Evolutionary conservation across 2,329 filamentous ascomycete genomes (phyloP), one percentile per base, ranked within the genome.

Genomic region (Furcasterigmium furcatum): DNA sequence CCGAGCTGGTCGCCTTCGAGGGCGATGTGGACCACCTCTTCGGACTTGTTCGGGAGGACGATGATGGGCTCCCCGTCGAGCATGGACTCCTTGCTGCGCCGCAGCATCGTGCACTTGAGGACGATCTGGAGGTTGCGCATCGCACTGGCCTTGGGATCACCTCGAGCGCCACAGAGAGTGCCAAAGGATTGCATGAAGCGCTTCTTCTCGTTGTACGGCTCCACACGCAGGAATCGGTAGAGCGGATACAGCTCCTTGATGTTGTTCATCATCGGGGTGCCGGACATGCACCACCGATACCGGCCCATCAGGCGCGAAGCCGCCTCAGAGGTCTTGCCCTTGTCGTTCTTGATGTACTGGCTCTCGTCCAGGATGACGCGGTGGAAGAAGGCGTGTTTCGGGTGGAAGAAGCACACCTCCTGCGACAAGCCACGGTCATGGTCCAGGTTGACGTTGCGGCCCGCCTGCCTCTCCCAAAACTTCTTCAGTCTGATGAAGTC

Each of bases 211-310:
- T 78, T 80, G 62, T 94, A 95, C 3, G 89, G 90, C 48, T 76
- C 76, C 58, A 95, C 91, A 3, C 76, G 74, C 14, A 95, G 72
- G 57, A 95, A 96, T 3, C 80, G 77, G 38, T 96, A 73, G 18
- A 95, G 68, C 1, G 89, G 87, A 57, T 80, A 91, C 4, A 95
- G 72, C 56, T 96, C 91, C 20, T 79, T 72, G 3, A 92, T 81
- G 12, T 77, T 82, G 55, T 96, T 96, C 86, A 94, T 94, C 86
- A 92, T 91, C 0, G 88, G 88, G 0, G 88, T 94, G 21, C 88
- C 88, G 4, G 85, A 89, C 62, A 92, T 77, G 58, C 85, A 90
- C 70, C 88, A 84, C 40, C 88, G 76, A 58, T 87, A 80, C 29
- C 68, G 71, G 13, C 85, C 71, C 48, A 77, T 67, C 14, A 94